These are phyloP conservation scores for Candolleomyces eurysporus DNA, from an alignment of 768 basidiomycete genomes.

Conservation along the genomic window DNA sequence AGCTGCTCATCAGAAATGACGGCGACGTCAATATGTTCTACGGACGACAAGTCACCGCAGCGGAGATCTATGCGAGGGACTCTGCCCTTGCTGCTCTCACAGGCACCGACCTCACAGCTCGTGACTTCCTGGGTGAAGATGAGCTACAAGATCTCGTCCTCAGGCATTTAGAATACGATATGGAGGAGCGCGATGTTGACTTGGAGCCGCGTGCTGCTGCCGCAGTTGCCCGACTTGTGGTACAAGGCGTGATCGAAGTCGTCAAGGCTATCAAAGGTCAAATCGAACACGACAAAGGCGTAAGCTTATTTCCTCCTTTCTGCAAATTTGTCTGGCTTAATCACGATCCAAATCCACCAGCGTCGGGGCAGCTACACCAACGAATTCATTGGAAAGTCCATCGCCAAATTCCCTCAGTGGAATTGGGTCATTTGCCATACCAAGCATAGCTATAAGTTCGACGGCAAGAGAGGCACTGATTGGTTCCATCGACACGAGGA, in stretches of 20 bases:
- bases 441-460: slow-evolving; percentile 17
- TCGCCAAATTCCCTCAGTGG: slow-evolving; percentile 12
- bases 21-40: background rate
- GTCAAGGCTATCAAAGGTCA: background rate
- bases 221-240: background rate
- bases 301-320: background rate
- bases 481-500: slow-evolving; percentile 25
- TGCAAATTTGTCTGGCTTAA: background rate
- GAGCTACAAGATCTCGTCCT: background rate
- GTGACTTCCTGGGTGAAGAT: background rate
- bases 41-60: background rate
- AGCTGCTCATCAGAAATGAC: background rate
- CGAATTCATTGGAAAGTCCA: background rate
- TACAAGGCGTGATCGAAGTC: background rate
- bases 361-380: background rate
- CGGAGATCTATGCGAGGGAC: background rate
- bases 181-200: background rate
- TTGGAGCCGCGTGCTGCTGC: background rate
- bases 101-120: background rate
- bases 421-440: slow-evolving; percentile 22
- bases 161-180: background rate
- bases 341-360: background rate
- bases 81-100: background rate
- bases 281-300: slow-evolving; percentile 1
- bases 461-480: slow-evolving; percentile 20